Base-by-base conservation (phyloP, 2,329 filamentous ascomycete genomes). In the Aspergillus ruber region DNA sequence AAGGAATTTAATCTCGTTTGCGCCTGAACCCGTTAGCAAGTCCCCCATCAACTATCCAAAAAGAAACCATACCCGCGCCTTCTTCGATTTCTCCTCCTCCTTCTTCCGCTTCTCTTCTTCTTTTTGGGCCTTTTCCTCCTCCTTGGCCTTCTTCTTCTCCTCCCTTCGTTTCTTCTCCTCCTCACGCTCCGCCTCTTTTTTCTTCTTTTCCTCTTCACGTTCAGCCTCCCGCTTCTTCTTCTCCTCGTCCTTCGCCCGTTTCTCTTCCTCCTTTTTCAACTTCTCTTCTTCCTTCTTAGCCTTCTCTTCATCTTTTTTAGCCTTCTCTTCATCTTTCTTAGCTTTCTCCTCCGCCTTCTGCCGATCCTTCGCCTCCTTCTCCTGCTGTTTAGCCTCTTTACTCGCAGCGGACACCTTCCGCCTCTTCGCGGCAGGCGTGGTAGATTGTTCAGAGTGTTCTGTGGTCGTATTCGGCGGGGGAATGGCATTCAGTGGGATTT, bases 1-100 rank as follows among this genome's bases (percentile, higher is more conserved):
- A 78, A 78, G 1, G 70, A 66, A 54, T 74, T 75, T n/a, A 78
- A 58, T 45, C 68, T 71, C 51, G 72, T 66, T 74, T 78, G 75
- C 17, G 73, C 68, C 75, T 77, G 50, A 32, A 17, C 18, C 27
- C 29, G 49, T 60, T 29, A 64, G 56, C 49, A 46, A 55, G 47
- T 56, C 35, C 41, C 13, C 2, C 13, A 13, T 17, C 2, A 13
- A 13, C 10, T 13, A 5, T 10, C 36, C 18, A 29, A 1, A 6
- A n/a, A 23, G 1, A 3, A 12, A 45, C 54, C 63, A 53, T 60
- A 75, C 74, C 52, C 64, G 68, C 27, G 73, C 70, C 52, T 75
- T 77, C 59, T 75, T 76, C 23, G 62, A 61, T 55, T 71, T 72
- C 50, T 76, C 72, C 44, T 71, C 70, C 38, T 72, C 69, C 43